A percentile compares a stretch with the other conserved stretches of the same genome.
These are phyloP conservation scores for Russula brevipes DNA, from an alignment of 768 basidiomycete genomes.

Conservation along the genomic window DNA sequence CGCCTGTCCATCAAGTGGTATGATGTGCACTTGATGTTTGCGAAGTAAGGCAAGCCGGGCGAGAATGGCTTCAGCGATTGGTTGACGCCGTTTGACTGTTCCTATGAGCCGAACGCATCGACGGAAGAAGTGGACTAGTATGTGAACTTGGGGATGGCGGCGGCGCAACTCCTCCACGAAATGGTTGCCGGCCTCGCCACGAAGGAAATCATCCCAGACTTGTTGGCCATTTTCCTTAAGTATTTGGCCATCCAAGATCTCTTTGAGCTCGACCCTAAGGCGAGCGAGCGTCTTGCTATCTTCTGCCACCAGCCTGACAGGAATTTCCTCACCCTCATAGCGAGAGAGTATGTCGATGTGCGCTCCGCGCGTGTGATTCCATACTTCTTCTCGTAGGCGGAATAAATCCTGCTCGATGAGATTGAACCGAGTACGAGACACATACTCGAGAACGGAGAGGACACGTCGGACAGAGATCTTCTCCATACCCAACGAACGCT, in stretches of 20 bases:
- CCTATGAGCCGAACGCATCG: conserved; percentile 55
- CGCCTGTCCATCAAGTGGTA: conserved; percentile 45
- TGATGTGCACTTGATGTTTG: conserved; percentile 37
- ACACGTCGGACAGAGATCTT: conserved; percentile 49
- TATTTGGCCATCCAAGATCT: conserved; percentile 56
- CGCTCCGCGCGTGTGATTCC: conserved; percentile 32
- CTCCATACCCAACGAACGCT: conserved; percentile 42
- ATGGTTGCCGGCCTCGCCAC: conserved; percentile 34
- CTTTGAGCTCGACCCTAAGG: conserved; percentile 58
- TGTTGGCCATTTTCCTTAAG: conserved; percentile 46
- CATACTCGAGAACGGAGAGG: conserved; percentile 44
- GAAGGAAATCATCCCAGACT: conserved; percentile 66
- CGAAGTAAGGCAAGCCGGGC: conserved; percentile 43
- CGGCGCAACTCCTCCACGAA: conserved; percentile 46
- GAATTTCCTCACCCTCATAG: conserved; percentile 14
- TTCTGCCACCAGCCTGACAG: conserved; percentile 48
- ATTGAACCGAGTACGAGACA: conserved; percentile 38
- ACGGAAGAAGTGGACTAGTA: conserved; percentile 40
- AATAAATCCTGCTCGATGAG: conserved; percentile 44
- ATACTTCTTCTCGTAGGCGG: conserved; percentile 37
- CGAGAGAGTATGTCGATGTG: conserved; percentile 32
- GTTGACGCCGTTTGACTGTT: conserved; percentile 36
- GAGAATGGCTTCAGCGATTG: conserved; percentile 44
- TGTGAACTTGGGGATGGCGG: conserved; percentile 37
- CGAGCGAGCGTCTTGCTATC: conserved; percentile 45